Evolutionary conservation across 768 basidiomycete species (phyloP).

Genomic region (Coprinopsis sp.): DNA sequence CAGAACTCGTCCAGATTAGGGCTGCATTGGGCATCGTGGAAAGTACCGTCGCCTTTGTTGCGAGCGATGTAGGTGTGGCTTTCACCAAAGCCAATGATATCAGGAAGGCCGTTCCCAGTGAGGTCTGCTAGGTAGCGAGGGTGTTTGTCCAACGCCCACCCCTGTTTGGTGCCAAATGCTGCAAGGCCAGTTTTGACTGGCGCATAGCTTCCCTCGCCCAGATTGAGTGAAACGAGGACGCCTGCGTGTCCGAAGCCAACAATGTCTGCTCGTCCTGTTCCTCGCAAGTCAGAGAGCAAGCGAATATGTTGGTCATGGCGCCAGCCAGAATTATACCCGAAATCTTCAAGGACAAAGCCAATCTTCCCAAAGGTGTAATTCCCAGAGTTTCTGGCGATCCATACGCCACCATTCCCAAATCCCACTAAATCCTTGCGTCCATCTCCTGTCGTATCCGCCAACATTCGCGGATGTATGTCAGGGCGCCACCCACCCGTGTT

Average conservation of each 20-base stretch:
- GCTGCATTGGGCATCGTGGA: too few species aligned
- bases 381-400: not conserved
- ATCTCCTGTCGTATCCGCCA: conserved; percentile 1
- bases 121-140: too few species aligned
- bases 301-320: not conserved
- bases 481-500: conserved; percentile 2
- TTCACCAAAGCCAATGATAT: too few species aligned
- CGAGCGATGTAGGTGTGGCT: too few species aligned
- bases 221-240: conserved; percentile 3
- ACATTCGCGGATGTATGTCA: not conserved
- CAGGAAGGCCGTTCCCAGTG: too few species aligned
- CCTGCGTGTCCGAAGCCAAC: conserved; percentile 4
- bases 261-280: conserved; percentile 3
- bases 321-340: conserved; percentile 4
- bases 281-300: conserved; percentile 1
- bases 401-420: not conserved
- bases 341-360: not conserved
- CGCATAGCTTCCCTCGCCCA: not conserved
- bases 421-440: not conserved
- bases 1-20: too few species aligned
- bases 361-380: conserved; percentile 1
- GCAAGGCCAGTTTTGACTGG: too few species aligned
- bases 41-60: too few species aligned
- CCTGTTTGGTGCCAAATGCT: too few species aligned
- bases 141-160: too few species aligned